Evolutionary conservation across 495 filamentous ascomycete genomes (phyloP), one percentile per base, ranked within the genome.

Genomic region (Viridothelium virens): DNA sequence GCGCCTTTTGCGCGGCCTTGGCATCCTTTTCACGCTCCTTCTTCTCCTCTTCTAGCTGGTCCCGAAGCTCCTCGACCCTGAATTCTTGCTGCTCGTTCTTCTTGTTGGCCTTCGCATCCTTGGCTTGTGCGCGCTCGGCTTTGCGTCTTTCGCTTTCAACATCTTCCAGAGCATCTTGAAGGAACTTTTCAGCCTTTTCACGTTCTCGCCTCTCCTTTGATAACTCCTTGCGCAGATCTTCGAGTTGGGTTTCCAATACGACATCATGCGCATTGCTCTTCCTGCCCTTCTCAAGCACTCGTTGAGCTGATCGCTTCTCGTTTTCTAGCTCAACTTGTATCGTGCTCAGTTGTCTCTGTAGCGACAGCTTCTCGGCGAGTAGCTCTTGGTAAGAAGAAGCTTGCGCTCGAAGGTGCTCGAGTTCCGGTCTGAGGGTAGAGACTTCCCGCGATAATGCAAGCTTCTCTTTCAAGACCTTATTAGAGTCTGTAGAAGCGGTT

Each of bases 281-380:
- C 38, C 70, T 63, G 12, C 46, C n/a, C 68, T 84, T 87, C 9
- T 81, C 79, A 10, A 82, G 76, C 0, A 79, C 83, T 63, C 86
- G 85, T 65, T 89, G 84, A 33, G 84, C 79, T 2, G 87, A 81
- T 36, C 86, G 82, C 73, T 87, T 92, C 73, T 92, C 88, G 61
- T 87, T 86, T 65, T 90, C 90, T 9, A 96, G 80, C 71, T 94
- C 88, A 50, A 91, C 83, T 71, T 96, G 88, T 3, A 93, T 71
- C 3, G 86, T 84, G 71, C 80, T 87, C 46, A 96, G 73, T 74
- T 91, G 87, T 37, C 89, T 83, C 70, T 92, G 85, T 14, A 96
- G 75, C 16, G 86, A 82, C 18, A 91, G 75, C 69, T 94, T 96
- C 70, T 92, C 89, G 2, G 87, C 78, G 36, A 92, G 78, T 6